Evolutionary conservation across 768 basidiomycete genomes (phyloP).

Genomic region (Tephrocybe sp.): DNA sequence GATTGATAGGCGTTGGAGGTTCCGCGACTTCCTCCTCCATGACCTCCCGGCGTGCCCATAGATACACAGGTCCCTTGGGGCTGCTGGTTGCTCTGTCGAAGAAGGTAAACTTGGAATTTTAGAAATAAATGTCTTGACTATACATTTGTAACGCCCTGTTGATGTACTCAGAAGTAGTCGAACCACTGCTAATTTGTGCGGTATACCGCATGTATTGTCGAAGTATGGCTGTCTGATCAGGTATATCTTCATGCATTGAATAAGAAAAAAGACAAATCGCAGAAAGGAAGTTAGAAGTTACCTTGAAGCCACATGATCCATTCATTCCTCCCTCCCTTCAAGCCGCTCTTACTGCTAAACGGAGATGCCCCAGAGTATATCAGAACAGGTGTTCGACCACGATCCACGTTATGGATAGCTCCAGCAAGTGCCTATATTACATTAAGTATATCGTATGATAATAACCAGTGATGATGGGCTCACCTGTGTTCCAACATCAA

Average conservation of each 20-base stretch:
- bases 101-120: too few species aligned
- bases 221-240: conserved; percentile 71
- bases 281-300: conserved; percentile 17
- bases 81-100: conserved; percentile 58
- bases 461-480: conserved; percentile 11
- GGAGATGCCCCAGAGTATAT: conserved; percentile 76
- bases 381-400: conserved; percentile 58
- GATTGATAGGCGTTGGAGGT: conserved; percentile 22
- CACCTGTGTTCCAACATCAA: conserved; percentile 71
- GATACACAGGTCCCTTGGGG: conserved; percentile 73
- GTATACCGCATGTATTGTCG: conserved; percentile 76
- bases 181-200: conserved; percentile 56
- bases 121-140: neutral
- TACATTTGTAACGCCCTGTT: conserved; percentile 67
- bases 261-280: neutral
- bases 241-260: conserved; percentile 45
- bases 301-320: conserved; percentile 78
- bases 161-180: conserved; percentile 49
- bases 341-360: conserved; percentile 53
- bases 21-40: conserved; percentile 63
- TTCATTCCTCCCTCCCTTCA: conserved; percentile 66
- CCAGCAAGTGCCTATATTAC: conserved; percentile 59
- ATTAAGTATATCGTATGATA: neutral
- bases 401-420: conserved; percentile 72
- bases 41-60: conserved; percentile 72